A percentile compares a stretch with the other conserved stretches of the same genome.
These are phyloP conservation scores for Ophiocordyceps camponoti-rufipedis DNA, from an alignment of 2,329 filamentous ascomycete species.

Conservation along the genomic window DNA sequence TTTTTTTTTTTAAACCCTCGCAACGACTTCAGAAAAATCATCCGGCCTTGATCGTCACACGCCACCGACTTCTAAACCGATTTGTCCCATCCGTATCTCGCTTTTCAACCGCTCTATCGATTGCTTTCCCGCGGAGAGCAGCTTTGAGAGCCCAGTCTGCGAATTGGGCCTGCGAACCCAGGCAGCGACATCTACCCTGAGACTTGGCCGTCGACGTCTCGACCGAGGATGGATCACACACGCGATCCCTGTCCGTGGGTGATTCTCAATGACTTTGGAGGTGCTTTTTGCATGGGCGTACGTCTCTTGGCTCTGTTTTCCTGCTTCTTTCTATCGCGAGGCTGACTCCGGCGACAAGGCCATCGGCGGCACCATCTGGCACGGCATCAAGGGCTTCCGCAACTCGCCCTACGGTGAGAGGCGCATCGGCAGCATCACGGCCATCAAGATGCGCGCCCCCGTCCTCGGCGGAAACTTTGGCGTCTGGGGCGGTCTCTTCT, in stretches of 20 bases:
- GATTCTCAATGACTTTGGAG: slow-evolving; percentile 90
- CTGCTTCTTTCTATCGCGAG: neutral
- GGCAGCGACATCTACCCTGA: too few species aligned
- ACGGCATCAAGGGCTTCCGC: slow-evolving; percentile 87
- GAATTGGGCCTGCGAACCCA: too few species aligned
- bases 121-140: too few species aligned
- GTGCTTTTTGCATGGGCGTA: slow-evolving; percentile 94
- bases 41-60: too few species aligned
- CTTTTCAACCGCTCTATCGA: too few species aligned
- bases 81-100: too few species aligned
- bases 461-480: slow-evolving; percentile 96
- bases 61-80: too few species aligned
- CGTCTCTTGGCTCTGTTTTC: slow-evolving; percentile 11
- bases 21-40: too few species aligned
- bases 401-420: slow-evolving; percentile 86
- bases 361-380: slow-evolving; percentile 76
- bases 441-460: slow-evolving; percentile 91
- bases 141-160: too few species aligned
- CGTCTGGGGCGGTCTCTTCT: slow-evolving; percentile 93
- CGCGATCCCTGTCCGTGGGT: slow-evolving; percentile 96
- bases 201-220: too few species aligned
- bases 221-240: slow-evolving; percentile 64
- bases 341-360: slow-evolving; percentile 24
- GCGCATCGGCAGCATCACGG: slow-evolving; percentile 86
- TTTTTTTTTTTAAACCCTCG: neutral